Percentiles rank a stretch among this genome's conserved stretches.
Conservation (phyloP, 495 filamentous ascomycete genomes). For the Podospora fimiseda region DNA sequence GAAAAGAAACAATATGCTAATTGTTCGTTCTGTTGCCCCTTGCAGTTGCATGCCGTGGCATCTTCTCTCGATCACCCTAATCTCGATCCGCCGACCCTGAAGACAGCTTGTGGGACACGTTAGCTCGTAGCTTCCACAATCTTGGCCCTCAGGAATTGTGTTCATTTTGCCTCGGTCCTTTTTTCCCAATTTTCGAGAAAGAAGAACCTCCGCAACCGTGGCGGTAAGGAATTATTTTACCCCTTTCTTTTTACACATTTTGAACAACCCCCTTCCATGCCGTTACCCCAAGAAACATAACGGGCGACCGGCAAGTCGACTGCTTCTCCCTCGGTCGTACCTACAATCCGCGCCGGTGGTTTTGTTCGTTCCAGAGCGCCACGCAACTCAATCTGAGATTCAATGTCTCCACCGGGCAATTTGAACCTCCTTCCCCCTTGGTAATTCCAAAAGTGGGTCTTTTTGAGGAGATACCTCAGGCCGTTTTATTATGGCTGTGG, state of each 20-base stretch:
- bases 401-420: constrained; percentile 15
- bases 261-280: background rate
- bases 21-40: constrained; percentile 24
- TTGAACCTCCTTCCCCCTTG: constrained; percentile 18
- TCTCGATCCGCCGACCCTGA: constrained; percentile 31
- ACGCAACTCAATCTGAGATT: background rate
- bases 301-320: background rate
- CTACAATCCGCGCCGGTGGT: background rate
- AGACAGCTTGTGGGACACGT: constrained; percentile 58
- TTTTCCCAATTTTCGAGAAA: background rate
- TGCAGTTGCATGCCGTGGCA: constrained; percentile 50
- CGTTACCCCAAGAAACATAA: background rate
- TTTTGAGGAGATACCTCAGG: constrained; percentile 22
- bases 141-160: constrained; percentile 39
- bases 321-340: constrained; percentile 1
- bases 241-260: constrained; percentile 18
- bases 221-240: constrained; percentile 58
- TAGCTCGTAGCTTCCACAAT: constrained; percentile 62
- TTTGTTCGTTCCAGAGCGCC: constrained; percentile 13
- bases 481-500: constrained; percentile 9
- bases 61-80: constrained; percentile 43
- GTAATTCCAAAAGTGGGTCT: constrained; percentile 18
- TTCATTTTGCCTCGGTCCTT: constrained; percentile 45
- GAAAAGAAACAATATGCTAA: constrained; percentile 12
- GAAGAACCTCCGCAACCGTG: constrained; percentile 43